Base-by-base conservation (phyloP, 441 rosid species). In the Croton laevigatus region DNA sequence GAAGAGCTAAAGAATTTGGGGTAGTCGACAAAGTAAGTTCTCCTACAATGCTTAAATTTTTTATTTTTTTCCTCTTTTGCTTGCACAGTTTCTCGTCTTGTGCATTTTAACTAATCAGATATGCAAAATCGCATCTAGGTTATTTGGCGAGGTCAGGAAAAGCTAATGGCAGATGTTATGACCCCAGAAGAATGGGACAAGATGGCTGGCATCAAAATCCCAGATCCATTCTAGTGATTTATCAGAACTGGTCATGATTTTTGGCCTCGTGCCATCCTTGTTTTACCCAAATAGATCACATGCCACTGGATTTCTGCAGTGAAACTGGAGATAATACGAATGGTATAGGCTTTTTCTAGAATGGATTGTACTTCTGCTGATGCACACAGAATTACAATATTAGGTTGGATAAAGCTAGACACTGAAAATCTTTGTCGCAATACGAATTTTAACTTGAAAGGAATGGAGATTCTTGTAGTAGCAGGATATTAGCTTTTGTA, bases 131-230 rank as follows among this genome's bases (percentile, higher is more conserved):
- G 55, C 69, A 14, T 69, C 51, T 86, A 88, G 98, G 62, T 90
- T 76, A 88, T 87, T 42, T 86, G 94, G 94, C 89, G 87, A 32
- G 96, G 93, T 52, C 89, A 88, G 79, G 94, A 87, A 65, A 77
- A 87, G 80, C 76, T 87, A 37, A 87, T 87, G 81, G 85, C 88
- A 2, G 88, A 84, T 5, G 91, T 83, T 59, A 78, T 78, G 19
- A 53, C 96, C 61, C 89, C 91, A 8, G 93, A 89, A 66, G 92
- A 84, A 22, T 89, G 88, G 83, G 96, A 82, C 78, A 83, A 61
- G 75, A 71, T 80, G 59, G 90, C 90, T 0, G 90, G 91, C 75
- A 79, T 85, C 51, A 83, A 76, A 81, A 75, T 66, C 12, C 62
- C 63, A 45, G 90, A 84, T 61, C 80, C 79, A 68, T 71, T 84